These are phyloP conservation scores for Ogataea ramenticola DNA, from an alignment of 805 yeast genomes.

Conservation along the genomic window DNA sequence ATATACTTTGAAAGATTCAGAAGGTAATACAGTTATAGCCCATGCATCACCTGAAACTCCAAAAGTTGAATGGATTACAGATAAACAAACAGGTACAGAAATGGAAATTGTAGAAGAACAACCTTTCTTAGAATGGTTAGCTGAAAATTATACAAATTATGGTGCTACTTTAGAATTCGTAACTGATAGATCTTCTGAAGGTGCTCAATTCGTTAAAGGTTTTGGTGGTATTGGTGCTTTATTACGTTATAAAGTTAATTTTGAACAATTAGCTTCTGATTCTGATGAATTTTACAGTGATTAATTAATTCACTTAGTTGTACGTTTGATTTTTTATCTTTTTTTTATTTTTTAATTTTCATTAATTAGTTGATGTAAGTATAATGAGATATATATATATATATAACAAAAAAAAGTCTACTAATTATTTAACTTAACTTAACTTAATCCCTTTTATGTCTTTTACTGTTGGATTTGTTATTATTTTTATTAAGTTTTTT, in stretches of 20 bases:
- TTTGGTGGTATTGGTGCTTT: conserved; percentile 99
- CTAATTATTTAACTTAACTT: too few species aligned
- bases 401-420: too few species aligned
- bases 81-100: conserved; percentile 82
- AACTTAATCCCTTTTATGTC: too few species aligned
- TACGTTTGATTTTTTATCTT: too few species aligned
- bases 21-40: conserved; percentile 68
- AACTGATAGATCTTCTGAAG: conserved; percentile 94
- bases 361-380: too few species aligned
- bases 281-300: conserved; percentile 72
- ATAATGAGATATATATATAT: too few species aligned
- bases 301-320: conserved; percentile 18
- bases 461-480: conserved; percentile 1
- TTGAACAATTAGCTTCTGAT: conserved; percentile 89
- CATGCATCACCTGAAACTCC: conserved; percentile 67
- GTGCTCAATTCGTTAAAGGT: conserved; percentile 96
- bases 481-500: too few species aligned
- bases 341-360: too few species aligned
- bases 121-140: conserved; percentile 92
- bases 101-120: conserved; percentile 85
- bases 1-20: conserved; percentile 76
- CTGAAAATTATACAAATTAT: conserved; percentile 87
- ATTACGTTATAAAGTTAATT: conserved; percentile 92
- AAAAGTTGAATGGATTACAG: conserved; percentile 69
- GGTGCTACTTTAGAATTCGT: conserved; percentile 97